Percentiles rank a stretch among this genome's conserved stretches.
Conservation (phyloP, 495 filamentous ascomycete species). For the Coniosporium apollinis region DNA sequence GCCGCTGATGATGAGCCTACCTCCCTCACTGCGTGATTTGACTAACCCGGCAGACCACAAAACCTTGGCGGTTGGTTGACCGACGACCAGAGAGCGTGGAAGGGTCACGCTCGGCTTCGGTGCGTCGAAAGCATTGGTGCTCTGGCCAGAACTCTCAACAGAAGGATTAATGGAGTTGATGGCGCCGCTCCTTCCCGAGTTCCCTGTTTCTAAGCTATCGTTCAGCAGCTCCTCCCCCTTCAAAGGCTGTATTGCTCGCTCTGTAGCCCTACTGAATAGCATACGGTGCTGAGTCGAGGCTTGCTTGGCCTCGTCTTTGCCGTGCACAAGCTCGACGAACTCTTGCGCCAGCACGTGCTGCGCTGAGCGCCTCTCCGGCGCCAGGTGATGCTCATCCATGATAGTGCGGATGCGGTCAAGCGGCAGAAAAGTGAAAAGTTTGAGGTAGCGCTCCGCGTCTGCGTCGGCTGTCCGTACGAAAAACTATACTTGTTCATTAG, state of each 20-base stretch:
- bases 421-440: constrained; percentile 82
- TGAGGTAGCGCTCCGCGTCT: constrained; percentile 62
- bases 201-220: too few relatives aligned
- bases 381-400: constrained; percentile 46
- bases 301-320: constrained; percentile 36
- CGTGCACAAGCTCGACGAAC: constrained; percentile 65
- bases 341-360: constrained; percentile 71
- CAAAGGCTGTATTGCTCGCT: too few relatives aligned
- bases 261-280: constrained; percentile 28
- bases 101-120: constrained; percentile 2
- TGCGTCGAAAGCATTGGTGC: too few relatives aligned
- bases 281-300: constrained; percentile 41
- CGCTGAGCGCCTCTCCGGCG: constrained; percentile 54
- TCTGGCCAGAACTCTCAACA: too few relatives aligned
- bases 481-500: constrained; percentile 35
- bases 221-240: too few relatives aligned
- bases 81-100: constrained; percentile 4
- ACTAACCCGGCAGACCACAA: constrained; percentile 11
- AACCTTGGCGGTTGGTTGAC: constrained; percentile 7
- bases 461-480: constrained; percentile 72
- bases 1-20: constrained; percentile 6
- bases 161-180: too few relatives aligned
- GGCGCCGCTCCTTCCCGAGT: too few relatives aligned
- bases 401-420: constrained; percentile 40
- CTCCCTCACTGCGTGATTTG: constrained; percentile 5